Percentiles rank a stretch among this genome's conserved stretches.
Evolutionary conservation across 495 filamentous ascomycete genomes (phyloP).

Genomic region (Xylaria longipes): DNA sequence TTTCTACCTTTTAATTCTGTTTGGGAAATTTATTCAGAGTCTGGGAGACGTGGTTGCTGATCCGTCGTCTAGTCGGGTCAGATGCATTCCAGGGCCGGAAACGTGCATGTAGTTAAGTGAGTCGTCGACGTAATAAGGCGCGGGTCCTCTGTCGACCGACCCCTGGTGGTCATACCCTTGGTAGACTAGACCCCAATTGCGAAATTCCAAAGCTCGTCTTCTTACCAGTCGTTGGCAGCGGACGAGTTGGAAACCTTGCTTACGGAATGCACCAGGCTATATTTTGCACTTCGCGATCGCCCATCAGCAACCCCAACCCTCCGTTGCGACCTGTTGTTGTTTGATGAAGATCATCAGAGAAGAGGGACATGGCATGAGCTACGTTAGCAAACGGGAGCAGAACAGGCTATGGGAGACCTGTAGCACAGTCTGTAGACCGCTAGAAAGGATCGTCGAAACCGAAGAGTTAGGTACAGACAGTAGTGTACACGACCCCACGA

Average conservation of each 20-base stretch:
- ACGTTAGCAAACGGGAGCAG: background rate
- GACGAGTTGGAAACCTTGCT: background rate
- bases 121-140: conserved; percentile 1
- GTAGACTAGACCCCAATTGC: conserved; percentile 3
- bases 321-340: background rate
- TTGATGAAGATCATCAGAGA: conserved; percentile 18
- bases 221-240: background rate
- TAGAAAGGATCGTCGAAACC: conserved; percentile 9
- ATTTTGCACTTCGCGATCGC: background rate
- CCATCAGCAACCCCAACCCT: background rate
- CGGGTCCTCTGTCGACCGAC: background rate
- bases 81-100: background rate
- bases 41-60: background rate
- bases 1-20: background rate
- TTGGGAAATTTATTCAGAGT: background rate
- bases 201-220: conserved; percentile 1
- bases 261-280: background rate
- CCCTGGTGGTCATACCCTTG: background rate
- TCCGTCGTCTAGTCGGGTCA: background rate
- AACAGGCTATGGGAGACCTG: background rate
- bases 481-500: background rate
- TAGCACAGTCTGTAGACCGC: conserved; percentile 4
- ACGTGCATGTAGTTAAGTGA: background rate
- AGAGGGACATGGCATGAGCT: background rate
- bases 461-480: background rate